Base-by-base conservation (phyloP, 1,284 basidiomycete species). In the Apiotrichum akiyoshidainum region DNA sequence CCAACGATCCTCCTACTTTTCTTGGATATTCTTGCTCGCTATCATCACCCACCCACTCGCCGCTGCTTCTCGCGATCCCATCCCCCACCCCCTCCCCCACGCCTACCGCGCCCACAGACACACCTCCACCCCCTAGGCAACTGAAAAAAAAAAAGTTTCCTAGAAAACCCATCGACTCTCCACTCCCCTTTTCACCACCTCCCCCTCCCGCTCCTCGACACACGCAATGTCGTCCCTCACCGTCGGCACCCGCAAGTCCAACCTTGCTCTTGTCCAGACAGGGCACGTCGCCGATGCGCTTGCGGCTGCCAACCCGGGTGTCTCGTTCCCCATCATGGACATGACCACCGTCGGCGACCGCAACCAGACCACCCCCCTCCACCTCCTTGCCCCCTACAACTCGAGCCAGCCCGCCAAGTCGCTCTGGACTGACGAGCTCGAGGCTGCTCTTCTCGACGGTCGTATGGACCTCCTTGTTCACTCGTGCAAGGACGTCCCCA, bases 401-500 rank as follows among this genome's bases (percentile, higher is more conserved):
- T 65, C 65, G 14, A 48, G 57, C 17, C 69, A 69, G 49, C 73
- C 75, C 22, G 90, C 90, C 16, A 92, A 94, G 76, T 86, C 89
- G 0, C 80, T 98, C 17, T 98, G 94, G 94, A 97, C 94, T 34
- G 89, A 91, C 72, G 94, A 97, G 72, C 85, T 98, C 60, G 94
- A 98, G 75, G 87, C 88, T 21, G 86, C 88, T 26, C 81, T 98
- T 54, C 81, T 84, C 46, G 82, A 85, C 44, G 81, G 83, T 19
- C 80, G 82, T 13, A 89, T 96, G 54, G 96, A 99, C 75, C 87
- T 97, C 81, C 86, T 99, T 68, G 87, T 99, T 21, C 96, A 99
- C 79, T 87, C 85, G 56, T 81, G 92, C 68, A 99, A 99, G 78
- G 96, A 99, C 75, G 85, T 98, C 21, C 95, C 95, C 12, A 99